phyloP scores from a whole-genome alignment of 1,284 basidiomycete genomes.

The Ustilago cynodontis region DNA sequence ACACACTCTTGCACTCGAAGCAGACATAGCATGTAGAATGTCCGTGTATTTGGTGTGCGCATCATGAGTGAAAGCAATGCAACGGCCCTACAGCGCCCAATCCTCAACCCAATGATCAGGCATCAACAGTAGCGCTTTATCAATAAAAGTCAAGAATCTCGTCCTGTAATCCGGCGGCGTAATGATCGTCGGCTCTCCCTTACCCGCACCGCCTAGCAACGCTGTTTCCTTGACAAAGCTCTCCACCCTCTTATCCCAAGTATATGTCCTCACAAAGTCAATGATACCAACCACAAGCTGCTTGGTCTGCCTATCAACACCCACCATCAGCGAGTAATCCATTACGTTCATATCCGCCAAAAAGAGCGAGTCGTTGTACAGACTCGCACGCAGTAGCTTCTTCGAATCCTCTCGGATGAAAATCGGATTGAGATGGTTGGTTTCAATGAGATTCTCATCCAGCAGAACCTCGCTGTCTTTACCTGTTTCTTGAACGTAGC shows the following conservation, averaged over 20 bases:
- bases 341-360: conserved; percentile 91
- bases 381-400: conserved; percentile 86
- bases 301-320: conserved; percentile 73
- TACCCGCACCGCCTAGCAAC: conserved; percentile 79
- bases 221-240: conserved; percentile 96
- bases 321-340: conserved; percentile 98
- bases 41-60: background rate
- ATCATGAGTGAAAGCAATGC: background rate
- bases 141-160: conserved; percentile 68
- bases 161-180: conserved; percentile 67
- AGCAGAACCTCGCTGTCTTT: conserved; percentile 88
- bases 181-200: conserved; percentile 67
- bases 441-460: conserved; percentile 89
- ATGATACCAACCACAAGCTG: conserved; percentile 90
- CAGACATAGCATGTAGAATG: background rate
- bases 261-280: conserved; percentile 92
- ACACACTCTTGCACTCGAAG: background rate
- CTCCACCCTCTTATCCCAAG: conserved; percentile 98
- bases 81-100: conserved; percentile 46
- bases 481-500: conserved; percentile 86
- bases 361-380: conserved; percentile 89
- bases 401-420: conserved; percentile 96
- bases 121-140: conserved; percentile 58
- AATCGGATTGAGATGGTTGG: conserved; percentile 77
- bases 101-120: conserved; percentile 64